phyloP scores from a whole-genome alignment of 495 filamentous ascomycete genomes.

The Daldinia concentrica region DNA sequence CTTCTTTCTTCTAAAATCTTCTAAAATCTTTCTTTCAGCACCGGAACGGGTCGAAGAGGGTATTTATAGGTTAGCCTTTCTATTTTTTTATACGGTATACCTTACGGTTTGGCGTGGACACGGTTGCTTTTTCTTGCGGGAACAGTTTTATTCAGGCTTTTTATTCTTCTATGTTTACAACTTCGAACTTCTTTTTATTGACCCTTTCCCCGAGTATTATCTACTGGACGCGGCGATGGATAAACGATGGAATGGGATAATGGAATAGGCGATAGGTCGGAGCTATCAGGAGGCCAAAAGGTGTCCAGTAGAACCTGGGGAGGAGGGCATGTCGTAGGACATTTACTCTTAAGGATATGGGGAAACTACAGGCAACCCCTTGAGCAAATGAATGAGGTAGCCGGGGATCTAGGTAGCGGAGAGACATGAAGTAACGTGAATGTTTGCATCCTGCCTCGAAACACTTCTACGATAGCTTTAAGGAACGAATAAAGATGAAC shows the following conservation, averaged over 20 bases:
- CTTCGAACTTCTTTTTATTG: conserved; percentile 25
- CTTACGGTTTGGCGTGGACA: conserved; percentile 38
- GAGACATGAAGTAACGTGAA: conserved; percentile 3
- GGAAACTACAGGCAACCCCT: conserved; percentile 5
- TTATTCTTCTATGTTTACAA: conserved; percentile 18
- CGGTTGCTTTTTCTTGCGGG: conserved; percentile 24
- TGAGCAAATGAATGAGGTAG: conserved; percentile 12
- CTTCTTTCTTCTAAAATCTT: conserved; percentile 16
- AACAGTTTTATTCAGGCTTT: conserved; percentile 11
- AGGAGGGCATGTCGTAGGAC: neutral
- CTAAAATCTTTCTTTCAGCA: conserved; percentile 7
- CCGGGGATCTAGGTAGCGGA: conserved; percentile 9
- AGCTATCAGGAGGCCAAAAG: neutral
- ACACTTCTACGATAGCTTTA: conserved; percentile 20
- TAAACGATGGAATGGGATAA: conserved; percentile 27
- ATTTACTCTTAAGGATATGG: neutral
- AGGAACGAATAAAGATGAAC: conserved; percentile 25
- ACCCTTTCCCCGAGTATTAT: conserved; percentile 20
- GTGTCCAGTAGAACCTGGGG: conserved; percentile 4
- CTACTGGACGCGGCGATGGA: conserved; percentile 17
- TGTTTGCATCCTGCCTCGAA: conserved; percentile 6
- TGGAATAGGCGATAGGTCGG: conserved; percentile 13
- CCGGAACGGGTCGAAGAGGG: conserved; percentile 31
- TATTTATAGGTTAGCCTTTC: conserved; percentile 33
- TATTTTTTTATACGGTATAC: conserved; percentile 41